phyloP scores from a whole-genome alignment of 2,329 filamentous ascomycete genomes.

The Bipolaris zeicola region DNA sequence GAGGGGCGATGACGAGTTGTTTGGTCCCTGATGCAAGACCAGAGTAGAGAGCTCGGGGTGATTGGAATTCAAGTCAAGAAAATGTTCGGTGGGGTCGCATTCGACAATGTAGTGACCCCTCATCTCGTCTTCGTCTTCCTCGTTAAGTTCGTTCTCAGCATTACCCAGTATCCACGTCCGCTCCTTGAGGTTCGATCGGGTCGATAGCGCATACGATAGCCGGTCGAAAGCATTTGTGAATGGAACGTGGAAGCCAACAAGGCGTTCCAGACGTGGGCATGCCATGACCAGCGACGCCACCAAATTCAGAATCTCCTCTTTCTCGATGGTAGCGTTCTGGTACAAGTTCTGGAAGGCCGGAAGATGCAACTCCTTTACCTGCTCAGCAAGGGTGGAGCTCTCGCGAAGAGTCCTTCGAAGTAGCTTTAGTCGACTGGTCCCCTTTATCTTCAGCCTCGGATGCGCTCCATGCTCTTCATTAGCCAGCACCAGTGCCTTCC shows the following conservation, averaged over 20 bases:
- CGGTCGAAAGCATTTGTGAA: constrained; percentile 61
- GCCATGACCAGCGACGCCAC: constrained; percentile 64
- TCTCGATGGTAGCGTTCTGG: constrained; percentile 48
- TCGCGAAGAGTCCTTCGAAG: constrained; percentile 61
- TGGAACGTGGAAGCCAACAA: constrained; percentile 60
- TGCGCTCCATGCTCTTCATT: constrained; percentile 46
- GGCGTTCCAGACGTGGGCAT: constrained; percentile 62
- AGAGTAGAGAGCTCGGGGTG: constrained; percentile 61
- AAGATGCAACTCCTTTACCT: constrained; percentile 60
- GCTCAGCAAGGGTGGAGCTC: constrained; percentile 56
- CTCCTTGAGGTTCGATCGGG: constrained; percentile 59
- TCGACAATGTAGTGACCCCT: constrained; percentile 44
- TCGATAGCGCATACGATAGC: constrained; percentile 61
- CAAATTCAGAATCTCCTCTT: constrained; percentile 58
- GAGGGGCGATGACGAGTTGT: constrained; percentile 47
- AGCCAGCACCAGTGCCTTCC: constrained; percentile 55
- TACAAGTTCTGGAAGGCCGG: constrained; percentile 54
- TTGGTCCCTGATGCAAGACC: constrained; percentile 50
- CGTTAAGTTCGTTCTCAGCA: constrained; percentile 15
- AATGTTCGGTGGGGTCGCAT: constrained; percentile 58
- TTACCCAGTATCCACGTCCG: constrained; percentile 60
- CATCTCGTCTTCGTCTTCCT: constrained; percentile 43
- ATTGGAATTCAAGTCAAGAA: constrained; percentile 59
- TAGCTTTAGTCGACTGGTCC: constrained; percentile 58
- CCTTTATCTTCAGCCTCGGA: constrained; percentile 53